phyloP scores from a whole-genome alignment of 306 rosid species.

The Cicer judaicum region DNA sequence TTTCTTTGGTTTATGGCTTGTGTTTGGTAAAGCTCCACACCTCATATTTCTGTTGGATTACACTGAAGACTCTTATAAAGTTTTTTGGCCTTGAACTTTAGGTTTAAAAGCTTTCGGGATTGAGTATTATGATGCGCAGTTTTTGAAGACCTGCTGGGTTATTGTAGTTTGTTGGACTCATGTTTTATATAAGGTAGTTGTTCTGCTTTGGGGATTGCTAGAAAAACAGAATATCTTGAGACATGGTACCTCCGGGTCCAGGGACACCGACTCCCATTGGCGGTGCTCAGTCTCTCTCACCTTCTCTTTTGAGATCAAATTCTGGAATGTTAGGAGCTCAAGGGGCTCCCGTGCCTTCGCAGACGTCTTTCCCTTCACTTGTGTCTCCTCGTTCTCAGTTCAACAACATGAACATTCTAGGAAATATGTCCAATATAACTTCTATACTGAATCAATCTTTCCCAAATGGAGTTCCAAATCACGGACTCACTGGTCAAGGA shows the following conservation, averaged over 20 bases:
- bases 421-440: constrained; percentile 77
- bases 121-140: constrained; percentile 51
- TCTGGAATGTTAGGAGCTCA: constrained; percentile 90
- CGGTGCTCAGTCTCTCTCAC: constrained; percentile 80
- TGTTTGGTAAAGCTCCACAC: constrained; percentile 59
- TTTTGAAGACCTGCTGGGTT: constrained; percentile 48
- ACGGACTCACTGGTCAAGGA: constrained; percentile 76
- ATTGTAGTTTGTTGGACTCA: constrained; percentile 53
- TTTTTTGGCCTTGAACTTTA: constrained; percentile 51
- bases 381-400: constrained; percentile 77
- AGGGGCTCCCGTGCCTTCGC: constrained; percentile 79
- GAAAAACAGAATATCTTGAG: constrained; percentile 48
- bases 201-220: constrained; percentile 51
- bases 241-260: constrained; percentile 90
- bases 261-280: constrained; percentile 92
- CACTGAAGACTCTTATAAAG: constrained; percentile 50
- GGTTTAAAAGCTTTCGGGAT: constrained; percentile 53
- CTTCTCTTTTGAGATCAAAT: constrained; percentile 82
- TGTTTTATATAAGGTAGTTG: constrained; percentile 56
- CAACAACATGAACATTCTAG: constrained; percentile 77
- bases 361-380: constrained; percentile 72
- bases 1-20: constrained; percentile 55
- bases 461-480: constrained; percentile 72
- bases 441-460: constrained; percentile 82
- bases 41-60: constrained; percentile 60